Base-by-base conservation (phyloP, 805 yeast genomes). In the Teunomyces funiuensis region DNA sequence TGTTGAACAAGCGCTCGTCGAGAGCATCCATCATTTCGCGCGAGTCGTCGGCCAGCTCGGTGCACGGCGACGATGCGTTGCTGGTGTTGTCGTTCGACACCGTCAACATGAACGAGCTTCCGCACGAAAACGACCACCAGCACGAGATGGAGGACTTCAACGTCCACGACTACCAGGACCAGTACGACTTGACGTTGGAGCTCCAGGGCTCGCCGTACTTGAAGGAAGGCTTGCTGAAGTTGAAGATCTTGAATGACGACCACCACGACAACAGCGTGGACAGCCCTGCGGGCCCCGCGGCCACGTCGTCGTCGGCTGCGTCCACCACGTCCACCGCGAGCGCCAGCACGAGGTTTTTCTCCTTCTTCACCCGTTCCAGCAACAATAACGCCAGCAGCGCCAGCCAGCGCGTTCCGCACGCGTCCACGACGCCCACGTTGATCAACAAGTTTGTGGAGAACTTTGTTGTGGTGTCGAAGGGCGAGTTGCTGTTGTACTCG, bases 141-240 rank as follows among this genome's bases (percentile, higher is more conserved):
- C 46, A 44, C 3, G 48, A 45, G n/a, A 45, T 66, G 40, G 73
- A 69, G 37, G 58, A 65, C 41, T 71, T 70, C 38, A 59, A 68
- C 45, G 63, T 65, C 11, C 60, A 63, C 29, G 68, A 69, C 41
- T 71, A 61, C 52, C 74, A 70, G 49, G 76, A 68, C 48, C 73
- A 73, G 23, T 74, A 71, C 43, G 88, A 83, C 58, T 70, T 77
- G 48, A 77, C 76, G 28, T 65, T 83, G 43, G 89, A 82, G 53
- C 66, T 80, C 34, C 73, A 74, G 39, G 91, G 91, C 1, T 80
- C 90, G 0, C 91, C 93, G 1, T 85, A 87, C 79, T 72, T 82
- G 42, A 82, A 85, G 55, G 91, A 85, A 61, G 91, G 93, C 1
- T 53, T 85, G 27, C 66, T 82, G 49, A 69, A 75, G 47, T 59